Evolutionary conservation across 441 rosid genomes (phyloP).

Genomic region (Viola pubescens): DNA sequence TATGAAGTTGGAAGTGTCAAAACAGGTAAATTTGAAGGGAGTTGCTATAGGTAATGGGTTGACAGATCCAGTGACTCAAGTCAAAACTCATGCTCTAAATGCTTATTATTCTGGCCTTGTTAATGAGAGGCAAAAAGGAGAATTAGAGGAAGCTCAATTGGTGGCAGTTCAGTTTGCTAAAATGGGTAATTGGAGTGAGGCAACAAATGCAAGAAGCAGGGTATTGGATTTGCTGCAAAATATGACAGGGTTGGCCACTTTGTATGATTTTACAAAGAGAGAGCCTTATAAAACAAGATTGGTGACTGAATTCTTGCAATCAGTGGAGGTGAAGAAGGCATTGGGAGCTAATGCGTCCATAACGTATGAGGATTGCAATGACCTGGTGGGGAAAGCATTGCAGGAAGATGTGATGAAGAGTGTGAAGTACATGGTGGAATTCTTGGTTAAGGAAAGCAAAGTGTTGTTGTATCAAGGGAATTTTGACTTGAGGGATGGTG

Average conservation of each 20-base stretch:
- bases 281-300: conserved; percentile 36
- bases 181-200: conserved; percentile 50
- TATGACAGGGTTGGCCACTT: conserved; percentile 71
- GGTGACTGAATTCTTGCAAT: conserved; percentile 33
- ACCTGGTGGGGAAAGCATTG: conserved; percentile 33
- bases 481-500: conserved; percentile 57
- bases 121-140: conserved; percentile 56
- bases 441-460: conserved; percentile 36
- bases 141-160: conserved; percentile 45
- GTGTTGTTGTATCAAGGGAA: conserved; percentile 70
- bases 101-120: conserved; percentile 56
- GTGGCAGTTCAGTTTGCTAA: conserved; percentile 33
- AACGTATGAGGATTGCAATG: conserved; percentile 44
- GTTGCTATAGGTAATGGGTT: conserved; percentile 77
- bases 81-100: conserved; percentile 49
- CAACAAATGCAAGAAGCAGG: conserved; percentile 40
- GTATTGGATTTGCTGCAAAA: conserved; percentile 34
- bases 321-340: conserved; percentile 34
- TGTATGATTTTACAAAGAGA: conserved; percentile 39
- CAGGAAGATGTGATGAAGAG: conserved; percentile 70
- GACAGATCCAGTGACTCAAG: conserved; percentile 65
- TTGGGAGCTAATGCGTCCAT: conserved; percentile 42
- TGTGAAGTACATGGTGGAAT: conserved; percentile 65
- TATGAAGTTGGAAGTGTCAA: conserved; percentile 13
- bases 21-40: conserved; percentile 47